phyloP scores from a whole-genome alignment of 306 rosid species.

The Fagus crenata region DNA sequence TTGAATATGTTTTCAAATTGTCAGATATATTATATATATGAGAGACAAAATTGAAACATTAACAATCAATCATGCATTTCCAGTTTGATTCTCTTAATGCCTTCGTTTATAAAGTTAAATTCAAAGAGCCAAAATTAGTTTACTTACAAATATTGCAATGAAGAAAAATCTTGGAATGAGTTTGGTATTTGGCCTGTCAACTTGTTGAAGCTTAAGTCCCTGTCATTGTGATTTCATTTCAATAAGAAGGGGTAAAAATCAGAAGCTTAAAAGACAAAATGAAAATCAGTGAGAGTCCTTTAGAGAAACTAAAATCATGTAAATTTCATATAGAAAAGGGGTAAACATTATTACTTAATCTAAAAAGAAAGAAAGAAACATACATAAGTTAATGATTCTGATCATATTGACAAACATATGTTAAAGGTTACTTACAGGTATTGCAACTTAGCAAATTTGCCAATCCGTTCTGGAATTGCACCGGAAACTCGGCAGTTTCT shows the following conservation, averaged over 20 bases:
- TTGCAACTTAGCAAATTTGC: constrained; percentile 29
- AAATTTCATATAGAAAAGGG: background rate
- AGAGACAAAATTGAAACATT: background rate
- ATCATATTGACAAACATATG: background rate
- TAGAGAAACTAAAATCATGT: background rate
- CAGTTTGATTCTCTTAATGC: background rate
- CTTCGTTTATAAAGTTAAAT: background rate
- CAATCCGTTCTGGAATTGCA: constrained; percentile 31
- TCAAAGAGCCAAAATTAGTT: background rate
- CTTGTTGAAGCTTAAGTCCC: constrained; percentile 45
- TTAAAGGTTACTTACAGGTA: constrained; percentile 25
- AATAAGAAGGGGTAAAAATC: background rate
- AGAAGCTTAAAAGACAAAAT: background rate
- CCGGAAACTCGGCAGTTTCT: constrained; percentile 32
- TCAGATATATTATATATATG: background rate
- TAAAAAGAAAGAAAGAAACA: background rate
- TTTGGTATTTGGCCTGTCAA: constrained; percentile 34
- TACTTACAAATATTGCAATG: constrained; percentile 38
- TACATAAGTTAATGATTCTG: background rate
- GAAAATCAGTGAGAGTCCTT: background rate
- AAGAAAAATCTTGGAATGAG: constrained; percentile 33
- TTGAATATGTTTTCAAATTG: background rate
- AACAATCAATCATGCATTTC: background rate
- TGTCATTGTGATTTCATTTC: constrained; percentile 6
- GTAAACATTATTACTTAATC: background rate